Conservation (phyloP, 805 yeast species). For the Monosporozyma yasuniensis region DNA sequence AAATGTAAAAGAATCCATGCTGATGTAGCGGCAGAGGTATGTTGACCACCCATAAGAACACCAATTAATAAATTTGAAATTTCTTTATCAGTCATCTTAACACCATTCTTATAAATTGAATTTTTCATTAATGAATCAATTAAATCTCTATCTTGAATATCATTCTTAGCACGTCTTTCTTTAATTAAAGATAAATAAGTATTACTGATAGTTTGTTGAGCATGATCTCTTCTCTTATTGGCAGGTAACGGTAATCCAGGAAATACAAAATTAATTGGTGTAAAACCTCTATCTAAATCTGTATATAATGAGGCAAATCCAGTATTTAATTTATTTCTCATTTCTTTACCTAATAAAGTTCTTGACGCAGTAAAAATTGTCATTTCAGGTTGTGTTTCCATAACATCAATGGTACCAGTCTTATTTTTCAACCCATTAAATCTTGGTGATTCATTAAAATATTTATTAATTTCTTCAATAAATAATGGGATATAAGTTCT, state of each 20-base stretch:
- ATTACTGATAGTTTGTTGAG: slow-evolving; percentile 69
- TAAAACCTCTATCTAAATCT: slow-evolving; percentile 94
- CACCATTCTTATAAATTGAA: slow-evolving; percentile 88
- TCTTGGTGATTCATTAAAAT: slow-evolving; percentile 45
- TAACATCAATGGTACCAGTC: slow-evolving; percentile 42
- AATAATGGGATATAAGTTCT: slow-evolving; percentile 80
- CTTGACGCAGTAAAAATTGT: slow-evolving; percentile 95
- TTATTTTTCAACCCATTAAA: slow-evolving; percentile 26
- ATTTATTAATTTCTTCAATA: slow-evolving; percentile 62
- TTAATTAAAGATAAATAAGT: slow-evolving; percentile 75
- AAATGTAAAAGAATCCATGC: slow-evolving; percentile 91
- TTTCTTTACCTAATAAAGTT: slow-evolving; percentile 82
- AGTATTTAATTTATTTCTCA: slow-evolving; percentile 73
- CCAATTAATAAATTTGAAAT: slow-evolving; percentile 92
- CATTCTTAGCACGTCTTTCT: slow-evolving; percentile 66
- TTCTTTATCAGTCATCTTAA: slow-evolving; percentile 87
- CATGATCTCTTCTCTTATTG: slow-evolving; percentile 76
- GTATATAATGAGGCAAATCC: slow-evolving; percentile 78
- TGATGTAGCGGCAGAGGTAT: slow-evolving; percentile 91
- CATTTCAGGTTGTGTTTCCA: slow-evolving; percentile 85
- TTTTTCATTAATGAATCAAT: slow-evolving; percentile 77
- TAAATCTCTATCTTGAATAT: slow-evolving; percentile 77
- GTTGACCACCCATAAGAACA: slow-evolving; percentile 98
- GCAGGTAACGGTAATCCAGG: slow-evolving; percentile 85
- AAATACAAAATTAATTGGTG: slow-evolving; percentile 92